Evolutionary conservation across 2,329 filamentous ascomycete genomes (phyloP).

Genomic region (Botrytis byssoidea): DNA sequence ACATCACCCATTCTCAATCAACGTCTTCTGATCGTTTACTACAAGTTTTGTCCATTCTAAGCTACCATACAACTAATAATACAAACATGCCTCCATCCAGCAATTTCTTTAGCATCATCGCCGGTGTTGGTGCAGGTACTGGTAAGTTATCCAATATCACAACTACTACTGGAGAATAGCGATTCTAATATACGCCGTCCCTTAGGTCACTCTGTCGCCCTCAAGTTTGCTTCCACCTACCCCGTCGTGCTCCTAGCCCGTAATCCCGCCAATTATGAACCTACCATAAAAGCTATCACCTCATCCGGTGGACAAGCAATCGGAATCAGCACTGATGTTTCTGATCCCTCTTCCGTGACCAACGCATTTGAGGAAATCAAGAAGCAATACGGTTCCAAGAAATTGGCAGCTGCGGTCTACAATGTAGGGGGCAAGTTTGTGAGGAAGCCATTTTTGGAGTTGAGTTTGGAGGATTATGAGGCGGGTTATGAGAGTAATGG

Average conservation of each 20-base stretch:
- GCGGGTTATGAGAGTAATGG: constrained; percentile 47
- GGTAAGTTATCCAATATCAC: constrained; percentile 36
- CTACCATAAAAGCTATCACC: constrained; percentile 69
- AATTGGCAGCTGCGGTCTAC: constrained; percentile 65
- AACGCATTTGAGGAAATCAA: constrained; percentile 62
- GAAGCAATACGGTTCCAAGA: constrained; percentile 49
- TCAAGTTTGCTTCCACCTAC: constrained; percentile 63
- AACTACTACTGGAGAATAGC: not conserved
- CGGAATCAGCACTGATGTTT: constrained; percentile 66
- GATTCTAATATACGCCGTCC: not conserved
- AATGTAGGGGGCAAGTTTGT: constrained; percentile 58
- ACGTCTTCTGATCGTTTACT: not conserved
- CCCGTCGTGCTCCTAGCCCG: constrained; percentile 75
- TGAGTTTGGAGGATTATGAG: constrained; percentile 51
- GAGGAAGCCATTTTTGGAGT: constrained; percentile 58
- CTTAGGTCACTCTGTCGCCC: constrained; percentile 49
- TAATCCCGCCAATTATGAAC: constrained; percentile 60
- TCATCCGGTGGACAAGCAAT: constrained; percentile 65
- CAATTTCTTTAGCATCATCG: constrained; percentile 65
- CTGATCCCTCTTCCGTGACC: constrained; percentile 51
- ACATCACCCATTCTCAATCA: not conserved
- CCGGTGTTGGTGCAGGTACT: constrained; percentile 71
- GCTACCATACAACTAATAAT: not conserved
- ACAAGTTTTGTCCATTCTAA: not conserved
- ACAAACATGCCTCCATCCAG: constrained; percentile 27